phyloP scores from a whole-genome alignment of 2,329 filamentous ascomycete species.

The Ophiocordyceps camponoti-floridani region DNA sequence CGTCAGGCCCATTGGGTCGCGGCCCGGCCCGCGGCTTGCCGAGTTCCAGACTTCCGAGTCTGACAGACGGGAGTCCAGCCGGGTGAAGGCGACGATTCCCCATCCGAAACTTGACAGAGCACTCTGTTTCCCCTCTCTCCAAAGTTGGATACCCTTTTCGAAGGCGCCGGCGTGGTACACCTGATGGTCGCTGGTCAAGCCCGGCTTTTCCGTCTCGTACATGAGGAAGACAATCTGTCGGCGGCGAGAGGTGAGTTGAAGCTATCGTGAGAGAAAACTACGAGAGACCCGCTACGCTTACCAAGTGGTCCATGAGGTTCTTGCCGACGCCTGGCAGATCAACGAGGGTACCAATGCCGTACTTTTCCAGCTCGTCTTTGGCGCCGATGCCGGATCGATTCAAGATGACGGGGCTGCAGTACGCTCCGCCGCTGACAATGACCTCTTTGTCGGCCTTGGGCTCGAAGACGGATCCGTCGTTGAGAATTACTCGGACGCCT shows the following conservation, averaged over 20 bases:
- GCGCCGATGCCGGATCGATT: slow-evolving; percentile 34
- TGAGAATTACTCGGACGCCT: slow-evolving; percentile 21
- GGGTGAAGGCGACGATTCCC: slow-evolving; percentile 41
- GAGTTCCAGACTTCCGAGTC: slow-evolving; percentile 35
- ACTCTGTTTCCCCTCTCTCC: slow-evolving; percentile 39
- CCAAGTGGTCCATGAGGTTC: slow-evolving; percentile 28
- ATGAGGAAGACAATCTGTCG: slow-evolving; percentile 36
- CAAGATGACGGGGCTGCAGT: slow-evolving; percentile 31
- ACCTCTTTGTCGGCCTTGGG: slow-evolving; percentile 16
- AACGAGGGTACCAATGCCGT: slow-evolving; percentile 21
- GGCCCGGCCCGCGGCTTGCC: slow-evolving; percentile 26
- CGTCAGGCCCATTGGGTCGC: slow-evolving; percentile 45
- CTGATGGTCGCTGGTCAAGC: slow-evolving; percentile 33
- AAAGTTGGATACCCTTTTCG: slow-evolving; percentile 30
- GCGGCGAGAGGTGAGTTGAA: background rate
- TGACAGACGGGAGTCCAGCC: slow-evolving; percentile 40
- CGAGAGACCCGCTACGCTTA: background rate
- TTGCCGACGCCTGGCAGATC: slow-evolving; percentile 30
- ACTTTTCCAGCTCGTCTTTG: slow-evolving; percentile 19
- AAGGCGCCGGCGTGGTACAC: slow-evolving; percentile 35
- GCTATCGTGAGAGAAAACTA: background rate
- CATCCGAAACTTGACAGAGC: slow-evolving; percentile 44
- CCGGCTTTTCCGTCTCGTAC: slow-evolving; percentile 35
- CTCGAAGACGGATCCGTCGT: slow-evolving; percentile 3
- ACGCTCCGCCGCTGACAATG: slow-evolving; percentile 27